A percentile compares a stretch with the other conserved stretches of the same genome.
These are phyloP conservation scores for Starmerella bacillaris DNA, from an alignment of 805 yeast genomes.

Conservation along the genomic window DNA sequence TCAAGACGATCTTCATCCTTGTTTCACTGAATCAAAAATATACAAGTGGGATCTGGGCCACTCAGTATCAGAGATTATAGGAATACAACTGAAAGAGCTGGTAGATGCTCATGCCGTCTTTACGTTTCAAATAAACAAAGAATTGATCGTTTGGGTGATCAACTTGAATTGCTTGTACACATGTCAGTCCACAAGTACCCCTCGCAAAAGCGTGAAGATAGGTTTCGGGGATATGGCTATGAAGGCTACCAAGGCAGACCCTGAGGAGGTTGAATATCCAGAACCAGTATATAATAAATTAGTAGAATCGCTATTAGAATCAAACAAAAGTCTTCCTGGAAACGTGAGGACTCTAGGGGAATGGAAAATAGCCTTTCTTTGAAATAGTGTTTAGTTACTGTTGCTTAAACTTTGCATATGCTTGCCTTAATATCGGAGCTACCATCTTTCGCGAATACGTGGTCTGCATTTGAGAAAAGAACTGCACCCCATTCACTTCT, in stretches of 20 bases:
- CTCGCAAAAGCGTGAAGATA: neutral
- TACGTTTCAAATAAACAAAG: constrained; percentile 15
- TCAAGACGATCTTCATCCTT: constrained; percentile 9
- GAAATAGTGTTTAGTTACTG: neutral
- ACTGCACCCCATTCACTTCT: constrained; percentile 10
- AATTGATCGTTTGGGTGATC: constrained; percentile 31
- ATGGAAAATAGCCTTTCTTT: constrained; percentile 22
- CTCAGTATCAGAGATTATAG: constrained; percentile 2
- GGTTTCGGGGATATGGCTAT: neutral
- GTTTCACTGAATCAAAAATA: constrained; percentile 20
- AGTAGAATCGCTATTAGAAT: constrained; percentile 16
- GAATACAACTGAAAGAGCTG: constrained; percentile 16
- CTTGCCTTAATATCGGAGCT: constrained; percentile 39
- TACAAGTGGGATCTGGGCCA: constrained; percentile 39
- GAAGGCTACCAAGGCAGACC: constrained; percentile 20
- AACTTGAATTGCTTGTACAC: constrained; percentile 26
- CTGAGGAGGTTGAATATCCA: constrained; percentile 27
- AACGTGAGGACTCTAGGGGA: constrained; percentile 13
- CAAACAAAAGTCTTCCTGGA: constrained; percentile 25
- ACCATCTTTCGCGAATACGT: constrained; percentile 71
- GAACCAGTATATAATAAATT: constrained; percentile 22
- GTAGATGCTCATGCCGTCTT: constrained; percentile 22
- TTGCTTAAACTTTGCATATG: constrained; percentile 4
- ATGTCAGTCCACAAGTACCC: constrained; percentile 3
- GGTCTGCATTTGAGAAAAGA: constrained; percentile 34